Conservation (phyloP, 306 rosid species). For the Gastrolobium bilobum region DNA sequence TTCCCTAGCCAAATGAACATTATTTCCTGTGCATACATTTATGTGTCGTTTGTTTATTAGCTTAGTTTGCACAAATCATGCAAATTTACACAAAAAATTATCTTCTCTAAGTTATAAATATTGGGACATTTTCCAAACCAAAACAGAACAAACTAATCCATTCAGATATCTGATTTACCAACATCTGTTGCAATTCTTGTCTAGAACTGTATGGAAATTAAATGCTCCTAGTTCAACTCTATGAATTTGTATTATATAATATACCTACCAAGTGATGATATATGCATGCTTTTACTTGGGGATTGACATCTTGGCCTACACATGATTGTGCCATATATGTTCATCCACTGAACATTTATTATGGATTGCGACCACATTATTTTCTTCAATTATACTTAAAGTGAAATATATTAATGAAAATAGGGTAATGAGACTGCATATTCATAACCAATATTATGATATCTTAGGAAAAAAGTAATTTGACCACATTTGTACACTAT, state of each 20-base stretch:
- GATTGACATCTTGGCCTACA: neutral
- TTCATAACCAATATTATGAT: conserved; percentile 42
- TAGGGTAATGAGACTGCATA: conserved; percentile 16
- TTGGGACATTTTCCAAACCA: neutral
- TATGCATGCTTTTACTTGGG: neutral
- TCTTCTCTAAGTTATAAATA: neutral
- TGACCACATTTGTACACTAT: conserved; percentile 22
- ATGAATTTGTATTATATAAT: neutral
- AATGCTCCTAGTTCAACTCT: conserved; percentile 6
- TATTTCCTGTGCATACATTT: neutral
- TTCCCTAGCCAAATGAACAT: neutral
- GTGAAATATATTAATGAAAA: conserved; percentile 8
- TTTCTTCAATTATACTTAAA: conserved; percentile 55
- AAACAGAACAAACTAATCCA: neutral
- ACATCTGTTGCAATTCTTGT: neutral
- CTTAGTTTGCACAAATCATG: neutral
- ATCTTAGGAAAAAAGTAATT: conserved; percentile 44
- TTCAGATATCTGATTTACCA: neutral
- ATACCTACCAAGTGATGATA: neutral
- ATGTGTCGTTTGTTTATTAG: neutral
- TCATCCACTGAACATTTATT: neutral
- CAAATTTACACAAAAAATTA: neutral
- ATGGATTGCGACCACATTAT: conserved; percentile 26
- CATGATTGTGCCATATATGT: neutral
- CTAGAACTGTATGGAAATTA: neutral